Evolutionary conservation across 2,329 filamentous ascomycete genomes (phyloP).

Genomic region (Myotisia sp.): DNA sequence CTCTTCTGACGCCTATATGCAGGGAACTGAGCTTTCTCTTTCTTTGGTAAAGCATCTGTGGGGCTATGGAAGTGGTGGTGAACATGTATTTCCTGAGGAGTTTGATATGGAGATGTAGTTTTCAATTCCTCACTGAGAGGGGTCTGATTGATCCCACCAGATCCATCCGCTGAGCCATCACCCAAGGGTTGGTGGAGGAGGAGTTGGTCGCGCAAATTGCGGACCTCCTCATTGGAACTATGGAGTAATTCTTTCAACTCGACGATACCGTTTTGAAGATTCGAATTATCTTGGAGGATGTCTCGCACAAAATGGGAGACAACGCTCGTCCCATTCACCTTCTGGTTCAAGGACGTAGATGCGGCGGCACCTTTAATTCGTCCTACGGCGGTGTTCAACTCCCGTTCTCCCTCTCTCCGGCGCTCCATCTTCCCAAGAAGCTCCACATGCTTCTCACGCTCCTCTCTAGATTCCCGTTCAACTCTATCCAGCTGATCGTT

Average conservation of each 20-base stretch:
- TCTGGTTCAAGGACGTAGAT: conserved; percentile 47
- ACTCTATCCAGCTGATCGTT: conserved; percentile 82
- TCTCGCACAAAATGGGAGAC: conserved; percentile 96
- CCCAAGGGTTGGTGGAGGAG: conserved; percentile 58
- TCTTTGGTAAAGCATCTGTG: conserved; percentile 33
- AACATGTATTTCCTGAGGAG: conserved; percentile 70
- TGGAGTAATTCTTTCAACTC: conserved; percentile 83
- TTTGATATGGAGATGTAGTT: conserved; percentile 31
- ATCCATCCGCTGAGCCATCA: conserved; percentile 9
- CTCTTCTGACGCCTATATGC: conserved; percentile 51
- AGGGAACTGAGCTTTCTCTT: conserved; percentile 36
- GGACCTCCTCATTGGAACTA: conserved; percentile 87
- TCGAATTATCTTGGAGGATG: conserved; percentile 88
- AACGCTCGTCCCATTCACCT: conserved; percentile 49
- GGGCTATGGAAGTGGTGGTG: conserved; percentile 84
- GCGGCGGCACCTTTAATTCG: conserved; percentile 70
- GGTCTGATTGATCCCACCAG: conserved; percentile 9
- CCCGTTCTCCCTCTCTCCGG: conserved; percentile 65
- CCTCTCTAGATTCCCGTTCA: conserved; percentile 66
- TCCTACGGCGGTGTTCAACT: conserved; percentile 64
- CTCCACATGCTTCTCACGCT: conserved; percentile 68
- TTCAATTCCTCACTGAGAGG: conserved; percentile 61
- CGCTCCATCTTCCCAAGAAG: conserved; percentile 71
- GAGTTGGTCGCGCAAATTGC: conserved; percentile 68
- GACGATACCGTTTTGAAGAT: conserved; percentile 77